Base-by-base conservation (phyloP, 208 protist species). In the Leishmania tropica region DNA sequence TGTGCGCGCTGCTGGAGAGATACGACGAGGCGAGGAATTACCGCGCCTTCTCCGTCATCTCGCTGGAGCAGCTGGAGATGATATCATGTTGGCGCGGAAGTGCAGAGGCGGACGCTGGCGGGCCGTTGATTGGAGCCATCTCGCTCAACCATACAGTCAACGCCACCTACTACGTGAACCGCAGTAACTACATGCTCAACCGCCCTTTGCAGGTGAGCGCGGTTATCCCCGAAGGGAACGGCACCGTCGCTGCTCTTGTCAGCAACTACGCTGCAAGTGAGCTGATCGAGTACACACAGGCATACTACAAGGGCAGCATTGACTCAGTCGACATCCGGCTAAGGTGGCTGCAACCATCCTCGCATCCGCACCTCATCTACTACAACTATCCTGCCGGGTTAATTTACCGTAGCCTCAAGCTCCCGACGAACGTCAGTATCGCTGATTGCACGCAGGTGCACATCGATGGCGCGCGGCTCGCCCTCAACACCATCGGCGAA, bases 261-360 rank as follows among this genome's bases (percentile, higher is more conserved):
- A 11, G 13, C 71, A 37, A 1, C 45, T 75, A 71, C 77, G 48
- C 64, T 37, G 17, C 11, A 35, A 35, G 54, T n/a, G 21, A 72
- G 4, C 48, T 53, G 15, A 53, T 83, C 31, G 42, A 31, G 2
- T 31, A 47, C 42, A 74, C 72, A 8, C 15, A 45, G 13, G 80
- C 80, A 0, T 83, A 83, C 74, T 79, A 48, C 62, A 79, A 83
- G 35, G 64, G 75, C 31, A 75, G 24, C 13, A 73, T 83, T 58
- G 54, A 56, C 45, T 56, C 37, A 21, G 48, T 83, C 31, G 80
- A 83, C 80, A 54, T 40, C 73, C 74, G 74, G 6, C 51, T 54
- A 17, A 21, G 60, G 35, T 83, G 80, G 80, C n/a, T 51, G 1
- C n/a, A 51, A 7, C 62, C 70, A 15, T 1, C 42, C 4, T 58